Base-by-base conservation (phyloP, 116 monocot genomes). In the Iris pallida region DNA sequence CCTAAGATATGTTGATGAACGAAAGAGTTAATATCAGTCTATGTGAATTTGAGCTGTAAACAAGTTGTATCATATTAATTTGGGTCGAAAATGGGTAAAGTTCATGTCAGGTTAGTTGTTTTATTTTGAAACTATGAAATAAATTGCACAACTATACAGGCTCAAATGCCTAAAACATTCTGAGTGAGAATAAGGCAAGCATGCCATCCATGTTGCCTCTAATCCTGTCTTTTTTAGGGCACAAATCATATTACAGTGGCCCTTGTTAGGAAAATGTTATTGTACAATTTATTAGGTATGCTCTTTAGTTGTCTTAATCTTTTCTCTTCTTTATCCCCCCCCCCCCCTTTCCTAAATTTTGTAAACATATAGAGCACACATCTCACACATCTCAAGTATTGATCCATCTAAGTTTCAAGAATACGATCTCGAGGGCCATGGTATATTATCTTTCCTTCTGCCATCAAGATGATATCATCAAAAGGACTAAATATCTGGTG, bases 401-500 rank as follows among this genome's bases (percentile, higher is more conserved):
- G 30, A 30, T 30, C 30, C 30, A 30, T 30, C 30, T 30, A 30
- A 30, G 3, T 30, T 30, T 30, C 17, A 18, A 74, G 74, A 59
- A 60, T 20, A 49, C 7, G 67, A 41, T 64, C 57, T 4, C 74
- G 66, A 6, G 66, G 66, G 20, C 74, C 74, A 52, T 74, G 66
- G 17, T 74, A 74, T 42, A 74, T 43, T 42, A 74, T 67, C 16
- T 49, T 66, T 10, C 74, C 74, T 59, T 67, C 46, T 42, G 59
- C n/a, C 57, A 73, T 55, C 18, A 73, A 15, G 12, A 73, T 73
- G 19, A 73, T 65, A 53, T 73, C 73, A 45, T 74, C 67, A 67
- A 74, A 74, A 9, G 66, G 64, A 6, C 67, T 14, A 13, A 66
- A 74, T 74, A 20, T 74, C 74, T 15, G 74, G 74, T 48, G 74